A percentile compares a stretch with the other conserved stretches of the same genome.
Conservation (phyloP, 106 monocot species). For the Dendrobium huoshanense region DNA sequence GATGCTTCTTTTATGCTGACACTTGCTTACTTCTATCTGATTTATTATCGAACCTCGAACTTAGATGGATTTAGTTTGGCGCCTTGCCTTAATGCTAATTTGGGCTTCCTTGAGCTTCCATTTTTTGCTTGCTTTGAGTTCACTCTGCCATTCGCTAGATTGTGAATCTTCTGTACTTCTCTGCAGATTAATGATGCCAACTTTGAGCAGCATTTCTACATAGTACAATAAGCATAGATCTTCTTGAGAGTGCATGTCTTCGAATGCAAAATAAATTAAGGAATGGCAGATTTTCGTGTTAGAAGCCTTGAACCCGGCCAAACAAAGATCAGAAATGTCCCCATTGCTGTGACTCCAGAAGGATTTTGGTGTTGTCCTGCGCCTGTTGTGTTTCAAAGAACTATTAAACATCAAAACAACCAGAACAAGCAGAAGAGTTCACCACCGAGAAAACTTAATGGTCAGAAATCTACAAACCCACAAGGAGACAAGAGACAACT, state of each 20-base stretch:
- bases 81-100: background rate
- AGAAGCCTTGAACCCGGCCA: slow-evolving; percentile 46
- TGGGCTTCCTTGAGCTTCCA: background rate
- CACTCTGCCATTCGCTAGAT: background rate
- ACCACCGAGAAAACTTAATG: slow-evolving; percentile 36
- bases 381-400: slow-evolving; percentile 82
- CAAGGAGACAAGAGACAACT: slow-evolving; percentile 34
- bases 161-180: slow-evolving; percentile 2
- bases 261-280: background rate
- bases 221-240: background rate
- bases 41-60: background rate
- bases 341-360: slow-evolving; percentile 96
- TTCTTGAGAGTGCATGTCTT: slow-evolving; percentile 5
- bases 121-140: background rate
- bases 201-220: background rate
- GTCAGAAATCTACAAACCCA: slow-evolving; percentile 35
- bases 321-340: slow-evolving; percentile 81
- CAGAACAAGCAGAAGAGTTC: slow-evolving; percentile 41
- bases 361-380: slow-evolving; percentile 99
- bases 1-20: background rate
- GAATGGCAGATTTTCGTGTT: slow-evolving; percentile 56
- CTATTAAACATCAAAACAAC: slow-evolving; percentile 59
- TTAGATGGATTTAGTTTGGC: background rate
- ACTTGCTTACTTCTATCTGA: background rate
- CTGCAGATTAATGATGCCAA: slow-evolving; percentile 5